Percentiles rank a stretch among this genome's conserved stretches.
These are phyloP conservation scores for Curvularia sp. DNA, from an alignment of 2,329 filamentous ascomycete species.

Conservation along the genomic window DNA sequence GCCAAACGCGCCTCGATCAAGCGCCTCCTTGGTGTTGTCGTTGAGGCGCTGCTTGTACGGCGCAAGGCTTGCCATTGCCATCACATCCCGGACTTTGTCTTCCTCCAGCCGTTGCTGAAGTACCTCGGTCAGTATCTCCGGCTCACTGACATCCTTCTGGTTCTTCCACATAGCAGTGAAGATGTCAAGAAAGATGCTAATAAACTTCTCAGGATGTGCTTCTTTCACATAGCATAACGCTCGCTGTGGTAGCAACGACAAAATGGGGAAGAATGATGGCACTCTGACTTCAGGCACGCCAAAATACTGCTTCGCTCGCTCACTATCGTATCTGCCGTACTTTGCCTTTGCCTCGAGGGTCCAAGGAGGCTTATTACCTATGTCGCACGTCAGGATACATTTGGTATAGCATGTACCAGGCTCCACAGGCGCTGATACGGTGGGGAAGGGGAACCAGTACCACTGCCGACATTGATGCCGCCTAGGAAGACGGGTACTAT, in stretches of 20 bases:
- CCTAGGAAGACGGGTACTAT: conserved; percentile 74
- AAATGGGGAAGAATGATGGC: conserved; percentile 62
- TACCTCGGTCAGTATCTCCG: conserved; percentile 59
- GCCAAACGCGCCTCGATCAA: conserved; percentile 75
- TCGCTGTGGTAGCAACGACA: conserved; percentile 67
- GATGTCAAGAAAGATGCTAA: conserved; percentile 62
- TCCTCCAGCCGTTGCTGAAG: conserved; percentile 59
- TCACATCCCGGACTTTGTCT: conserved; percentile 63
- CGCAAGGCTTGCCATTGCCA: conserved; percentile 60
- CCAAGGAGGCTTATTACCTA: conserved; percentile 80
- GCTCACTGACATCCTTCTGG: conserved; percentile 66
- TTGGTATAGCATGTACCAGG: not conserved
- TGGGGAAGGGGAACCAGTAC: conserved; percentile 32
- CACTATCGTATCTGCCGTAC: conserved; percentile 62
- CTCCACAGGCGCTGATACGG: not conserved
- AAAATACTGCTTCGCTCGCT: conserved; percentile 62
- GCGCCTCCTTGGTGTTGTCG: conserved; percentile 65
- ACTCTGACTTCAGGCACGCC: conserved; percentile 52
- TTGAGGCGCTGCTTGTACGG: conserved; percentile 64
- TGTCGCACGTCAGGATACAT: conserved; percentile 12
- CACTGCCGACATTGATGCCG: conserved; percentile 54
- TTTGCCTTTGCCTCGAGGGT: conserved; percentile 70
- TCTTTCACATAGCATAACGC: conserved; percentile 71
- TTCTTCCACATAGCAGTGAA: conserved; percentile 69
- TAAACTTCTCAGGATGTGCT: conserved; percentile 58